These are phyloP conservation scores for Allium sativum DNA, from an alignment of 106 monocot genomes.

Conservation along the genomic window DNA sequence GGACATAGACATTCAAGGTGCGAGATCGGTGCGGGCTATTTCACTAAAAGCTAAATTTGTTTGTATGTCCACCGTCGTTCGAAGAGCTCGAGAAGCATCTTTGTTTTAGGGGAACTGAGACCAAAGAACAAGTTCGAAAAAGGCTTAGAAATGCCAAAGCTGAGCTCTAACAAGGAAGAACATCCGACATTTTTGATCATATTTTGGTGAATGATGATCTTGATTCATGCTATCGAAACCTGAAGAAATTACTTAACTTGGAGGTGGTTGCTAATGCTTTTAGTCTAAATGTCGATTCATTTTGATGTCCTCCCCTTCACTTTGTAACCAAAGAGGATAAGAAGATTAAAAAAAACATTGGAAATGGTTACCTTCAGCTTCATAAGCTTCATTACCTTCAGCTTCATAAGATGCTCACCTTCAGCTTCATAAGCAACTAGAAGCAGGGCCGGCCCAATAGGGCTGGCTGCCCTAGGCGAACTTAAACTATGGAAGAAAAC, in stretches of 20 bases:
- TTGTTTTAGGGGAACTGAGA: constrained; percentile 84
- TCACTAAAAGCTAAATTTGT: no score
- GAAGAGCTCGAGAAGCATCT: constrained; percentile 92
- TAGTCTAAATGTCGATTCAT: no score
- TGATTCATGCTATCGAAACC: constrained; percentile 56
- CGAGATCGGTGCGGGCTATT: constrained; percentile 88
- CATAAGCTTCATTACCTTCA: no score
- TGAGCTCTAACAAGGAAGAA: constrained; percentile 72
- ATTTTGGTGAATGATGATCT: constrained; percentile 82
- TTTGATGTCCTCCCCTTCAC: no score
- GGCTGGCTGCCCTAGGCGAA: no score
- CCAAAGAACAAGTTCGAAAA: constrained; percentile 87
- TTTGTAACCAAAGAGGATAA: no score
- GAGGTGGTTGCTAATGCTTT: no score
- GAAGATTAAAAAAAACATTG: not conserved
- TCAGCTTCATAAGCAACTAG: no score
- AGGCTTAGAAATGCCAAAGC: constrained; percentile 66
- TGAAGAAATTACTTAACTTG: constrained; percentile 31
- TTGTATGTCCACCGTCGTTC: constrained; percentile 68
- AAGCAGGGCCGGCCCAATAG: no score
- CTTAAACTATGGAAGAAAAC: no score
- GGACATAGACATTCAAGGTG: constrained; percentile 98
- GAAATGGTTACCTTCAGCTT: no score
- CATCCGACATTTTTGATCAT: constrained; percentile 63
- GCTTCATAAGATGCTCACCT: no score